A percentile compares a stretch with the other conserved stretches of the same genome.
Evolutionary conservation across 139 green algal genomes (phyloP).

Genomic region (Chlorella sp.): DNA sequence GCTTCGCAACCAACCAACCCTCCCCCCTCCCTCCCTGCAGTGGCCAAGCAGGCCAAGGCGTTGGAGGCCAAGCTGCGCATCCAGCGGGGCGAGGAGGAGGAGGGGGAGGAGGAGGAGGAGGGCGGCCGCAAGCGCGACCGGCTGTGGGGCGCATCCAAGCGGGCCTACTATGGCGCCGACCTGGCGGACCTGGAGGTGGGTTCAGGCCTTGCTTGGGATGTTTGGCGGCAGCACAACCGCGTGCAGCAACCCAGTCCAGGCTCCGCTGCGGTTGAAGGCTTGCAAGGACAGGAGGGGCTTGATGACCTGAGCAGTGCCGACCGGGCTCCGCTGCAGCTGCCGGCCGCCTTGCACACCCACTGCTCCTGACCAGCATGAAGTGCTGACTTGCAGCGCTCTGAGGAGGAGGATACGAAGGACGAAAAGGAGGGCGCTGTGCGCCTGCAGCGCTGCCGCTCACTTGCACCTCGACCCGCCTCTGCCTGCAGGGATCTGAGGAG

Average conservation of each 20-base stretch:
- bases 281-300: too few species aligned
- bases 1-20: background rate
- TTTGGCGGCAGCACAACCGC: too few species aligned
- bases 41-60: slow-evolving; percentile 68
- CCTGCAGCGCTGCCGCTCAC: background rate
- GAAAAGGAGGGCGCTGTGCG: background rate
- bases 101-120: slow-evolving; percentile 55
- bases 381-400: background rate
- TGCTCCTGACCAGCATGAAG: too few species aligned
- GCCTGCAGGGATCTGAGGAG: slow-evolving; percentile 56
- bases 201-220: background rate
- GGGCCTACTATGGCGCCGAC: slow-evolving; percentile 78
- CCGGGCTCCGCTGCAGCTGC: too few species aligned
- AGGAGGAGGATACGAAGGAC: background rate
- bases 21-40: slow-evolving; percentile 44
- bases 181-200: slow-evolving; percentile 47
- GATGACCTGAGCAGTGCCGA: too few species aligned
- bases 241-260: too few species aligned
- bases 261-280: too few species aligned
- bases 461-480: background rate
- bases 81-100: slow-evolving; percentile 54
- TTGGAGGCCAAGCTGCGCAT: slow-evolving; percentile 74
- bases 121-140: slow-evolving; percentile 17
- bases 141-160: slow-evolving; percentile 75
- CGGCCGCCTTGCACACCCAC: background rate